These are phyloP conservation scores for Sarocladiaceae sp. DNA, from an alignment of 2,329 filamentous ascomycete genomes.

Conservation along the genomic window DNA sequence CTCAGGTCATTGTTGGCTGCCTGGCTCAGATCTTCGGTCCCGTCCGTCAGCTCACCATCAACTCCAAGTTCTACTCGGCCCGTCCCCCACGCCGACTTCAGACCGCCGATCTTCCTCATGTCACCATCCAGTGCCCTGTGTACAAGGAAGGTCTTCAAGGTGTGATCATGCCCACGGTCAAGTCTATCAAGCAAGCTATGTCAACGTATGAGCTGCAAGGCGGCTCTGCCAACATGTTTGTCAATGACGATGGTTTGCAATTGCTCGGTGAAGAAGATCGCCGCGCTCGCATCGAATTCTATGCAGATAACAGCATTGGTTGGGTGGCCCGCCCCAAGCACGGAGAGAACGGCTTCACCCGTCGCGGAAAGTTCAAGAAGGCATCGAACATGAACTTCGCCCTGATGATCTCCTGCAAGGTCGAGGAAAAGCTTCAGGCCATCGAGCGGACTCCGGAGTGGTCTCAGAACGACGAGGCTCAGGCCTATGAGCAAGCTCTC, in stretches of 20 bases:
- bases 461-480: slow-evolving; percentile 64
- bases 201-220: slow-evolving; percentile 74
- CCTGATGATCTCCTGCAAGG: slow-evolving; percentile 62
- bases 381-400: slow-evolving; percentile 72
- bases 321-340: slow-evolving; percentile 65
- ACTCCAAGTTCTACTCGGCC: slow-evolving; percentile 81
- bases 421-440: slow-evolving; percentile 62
- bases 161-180: slow-evolving; percentile 74
- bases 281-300: slow-evolving; percentile 61
- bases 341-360: slow-evolving; percentile 57
- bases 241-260: slow-evolving; percentile 73
- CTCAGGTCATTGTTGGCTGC: slow-evolving; percentile 72
- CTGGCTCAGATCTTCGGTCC: slow-evolving; percentile 73
- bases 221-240: slow-evolving; percentile 72
- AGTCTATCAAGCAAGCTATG: slow-evolving; percentile 73
- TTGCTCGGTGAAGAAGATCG: slow-evolving; percentile 60
- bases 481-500: slow-evolving; percentile 62
- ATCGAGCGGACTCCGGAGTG: slow-evolving; percentile 57
- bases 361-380: slow-evolving; percentile 66
- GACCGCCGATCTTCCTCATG: slow-evolving; percentile 56
- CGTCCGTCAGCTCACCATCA: slow-evolving; percentile 65
- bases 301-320: slow-evolving; percentile 64
- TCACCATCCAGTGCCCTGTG: slow-evolving; percentile 82
- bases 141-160: slow-evolving; percentile 77
- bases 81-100: slow-evolving; percentile 60